A percentile compares a stretch with the other conserved stretches of the same genome.
Evolutionary conservation across 2,329 filamentous ascomycete genomes (phyloP).

Genomic region (Kalaharituber pfeilii): DNA sequence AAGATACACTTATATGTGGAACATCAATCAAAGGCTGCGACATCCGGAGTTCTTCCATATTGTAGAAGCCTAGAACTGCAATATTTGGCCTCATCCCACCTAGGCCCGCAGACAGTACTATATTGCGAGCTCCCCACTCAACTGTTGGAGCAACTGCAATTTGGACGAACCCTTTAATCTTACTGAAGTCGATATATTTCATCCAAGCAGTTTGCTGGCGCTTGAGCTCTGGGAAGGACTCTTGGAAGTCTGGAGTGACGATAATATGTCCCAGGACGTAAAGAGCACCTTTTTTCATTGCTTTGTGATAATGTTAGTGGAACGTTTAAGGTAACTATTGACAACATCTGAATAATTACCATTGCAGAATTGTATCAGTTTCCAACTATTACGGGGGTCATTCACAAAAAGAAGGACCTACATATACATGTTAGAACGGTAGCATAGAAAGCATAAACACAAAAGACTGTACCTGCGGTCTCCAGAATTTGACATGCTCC

Average conservation of each 20-base stretch:
- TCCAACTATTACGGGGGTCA: constrained; percentile 61
- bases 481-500: constrained; percentile 88
- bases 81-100: constrained; percentile 85
- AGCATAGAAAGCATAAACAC: background rate
- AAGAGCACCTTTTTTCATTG: constrained; percentile 68
- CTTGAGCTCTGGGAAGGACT: constrained; percentile 62
- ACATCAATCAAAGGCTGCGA: constrained; percentile 41
- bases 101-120: constrained; percentile 63
- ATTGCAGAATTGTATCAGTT: constrained; percentile 80
- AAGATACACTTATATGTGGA: constrained; percentile 28
- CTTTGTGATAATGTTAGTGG: constrained; percentile 11
- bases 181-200: constrained; percentile 70
- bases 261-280: constrained; percentile 81
- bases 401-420: constrained; percentile 70
- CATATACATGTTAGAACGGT: constrained; percentile 1
- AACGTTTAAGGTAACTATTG: background rate
- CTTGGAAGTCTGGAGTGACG: constrained; percentile 63
- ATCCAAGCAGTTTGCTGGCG: constrained; percentile 69
- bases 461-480: constrained; percentile 36
- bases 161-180: constrained; percentile 79
- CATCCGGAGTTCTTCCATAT: constrained; percentile 55
- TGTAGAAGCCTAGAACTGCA: constrained; percentile 63
- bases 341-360: constrained; percentile 25
- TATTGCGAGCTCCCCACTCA: constrained; percentile 70
- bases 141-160: constrained; percentile 65